Conservation (phyloP, 129 eudicot species). For the Escallonia rubra region DNA sequence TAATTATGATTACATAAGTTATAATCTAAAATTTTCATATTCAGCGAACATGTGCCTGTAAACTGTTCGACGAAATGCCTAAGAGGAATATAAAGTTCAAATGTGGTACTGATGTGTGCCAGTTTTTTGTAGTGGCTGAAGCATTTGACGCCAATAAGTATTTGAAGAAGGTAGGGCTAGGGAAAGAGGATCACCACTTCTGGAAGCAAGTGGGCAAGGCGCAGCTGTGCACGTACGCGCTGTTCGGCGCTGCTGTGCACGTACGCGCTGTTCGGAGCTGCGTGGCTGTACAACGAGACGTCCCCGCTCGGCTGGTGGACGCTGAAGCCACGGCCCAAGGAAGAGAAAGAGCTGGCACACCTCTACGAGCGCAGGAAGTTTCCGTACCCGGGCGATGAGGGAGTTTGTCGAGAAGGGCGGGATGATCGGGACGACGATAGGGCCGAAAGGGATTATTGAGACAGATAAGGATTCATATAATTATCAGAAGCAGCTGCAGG, state of each 20-base stretch:
- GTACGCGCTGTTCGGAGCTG: too few species aligned
- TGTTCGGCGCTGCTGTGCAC: conserved; percentile 44
- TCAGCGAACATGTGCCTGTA: not conserved
- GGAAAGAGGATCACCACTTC: conserved; percentile 71
- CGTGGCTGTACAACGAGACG: conserved; percentile 80
- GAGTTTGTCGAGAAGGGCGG: conserved; percentile 88
- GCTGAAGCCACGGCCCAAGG: conserved; percentile 79
- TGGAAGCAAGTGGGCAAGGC: conserved; percentile 90
- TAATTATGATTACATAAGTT: not conserved
- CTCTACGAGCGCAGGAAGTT: conserved; percentile 67
- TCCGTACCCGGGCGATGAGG: conserved; percentile 96
- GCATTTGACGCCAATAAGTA: conserved; percentile 56
- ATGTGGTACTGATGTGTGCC: not conserved
- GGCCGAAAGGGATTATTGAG: conserved; percentile 74
- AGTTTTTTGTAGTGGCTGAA: conserved; percentile 29
- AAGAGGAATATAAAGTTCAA: not conserved
- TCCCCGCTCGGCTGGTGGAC: conserved; percentile 99
- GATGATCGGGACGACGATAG: conserved; percentile 85
- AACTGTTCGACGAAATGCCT: conserved; percentile 38
- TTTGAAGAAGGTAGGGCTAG: conserved; percentile 67
- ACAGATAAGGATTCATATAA: conserved; percentile 56
- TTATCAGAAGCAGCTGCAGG: conserved; percentile 89
- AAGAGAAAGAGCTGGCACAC: conserved; percentile 82
- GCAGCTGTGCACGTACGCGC: conserved; percentile 66
- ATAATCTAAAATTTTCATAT: not conserved